phyloP scores from a whole-genome alignment of 208 protist species.

The Acanthamoeba healyi region DNA sequence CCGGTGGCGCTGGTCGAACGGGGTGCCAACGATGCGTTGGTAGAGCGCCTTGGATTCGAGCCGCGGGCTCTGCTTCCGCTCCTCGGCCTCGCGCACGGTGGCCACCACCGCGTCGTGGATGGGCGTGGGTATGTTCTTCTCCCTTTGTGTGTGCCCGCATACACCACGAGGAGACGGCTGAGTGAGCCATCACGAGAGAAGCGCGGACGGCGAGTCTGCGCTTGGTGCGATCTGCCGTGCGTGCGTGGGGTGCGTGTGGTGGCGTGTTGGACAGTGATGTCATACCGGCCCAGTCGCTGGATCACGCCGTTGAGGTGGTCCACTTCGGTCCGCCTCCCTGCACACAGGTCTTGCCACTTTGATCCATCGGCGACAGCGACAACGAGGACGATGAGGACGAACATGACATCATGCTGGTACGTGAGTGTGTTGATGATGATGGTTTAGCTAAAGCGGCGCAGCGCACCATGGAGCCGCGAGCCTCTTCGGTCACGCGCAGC shows the following conservation, averaged over 20 bases:
- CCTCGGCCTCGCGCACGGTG: not conserved
- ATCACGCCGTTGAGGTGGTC: slow-evolving; percentile 39
- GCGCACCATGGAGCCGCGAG: not conserved
- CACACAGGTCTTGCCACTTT: slow-evolving; percentile 46
- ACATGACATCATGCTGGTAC: no score
- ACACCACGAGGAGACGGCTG: no score
- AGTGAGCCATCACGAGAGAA: no score
- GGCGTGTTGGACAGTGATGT: not conserved
- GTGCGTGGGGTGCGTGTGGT: not conserved
- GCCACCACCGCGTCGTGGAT: slow-evolving; percentile 20
- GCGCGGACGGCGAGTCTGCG: no score
- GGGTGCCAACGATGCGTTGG: not conserved
- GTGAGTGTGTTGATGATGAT: not conserved
- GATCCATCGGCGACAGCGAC: no score
- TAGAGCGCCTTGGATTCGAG: not conserved
- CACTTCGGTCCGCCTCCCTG: not conserved
- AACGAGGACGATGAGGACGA: no score
- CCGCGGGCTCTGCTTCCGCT: not conserved
- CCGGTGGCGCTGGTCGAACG: not conserved
- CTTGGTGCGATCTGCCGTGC: no score
- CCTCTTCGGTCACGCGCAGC: not conserved
- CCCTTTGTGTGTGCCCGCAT: no score
- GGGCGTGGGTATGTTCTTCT: slow-evolving; percentile 4
- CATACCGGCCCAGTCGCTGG: not conserved
- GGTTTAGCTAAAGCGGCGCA: not conserved